Conservation (phyloP, 495 filamentous ascomycete genomes). For the Aspergillus affinis region DNA sequence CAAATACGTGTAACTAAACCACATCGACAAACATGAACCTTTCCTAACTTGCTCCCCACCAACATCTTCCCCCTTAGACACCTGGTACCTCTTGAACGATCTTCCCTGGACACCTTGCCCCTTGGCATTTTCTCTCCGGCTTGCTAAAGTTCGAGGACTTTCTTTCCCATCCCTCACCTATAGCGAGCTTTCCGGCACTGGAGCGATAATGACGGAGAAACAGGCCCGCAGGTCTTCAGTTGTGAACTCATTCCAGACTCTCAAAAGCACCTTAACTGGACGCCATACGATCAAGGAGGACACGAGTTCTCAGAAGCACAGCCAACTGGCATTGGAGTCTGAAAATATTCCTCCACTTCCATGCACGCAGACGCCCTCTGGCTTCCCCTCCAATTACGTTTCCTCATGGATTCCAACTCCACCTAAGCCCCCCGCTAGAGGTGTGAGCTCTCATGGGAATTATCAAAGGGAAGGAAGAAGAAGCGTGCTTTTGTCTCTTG, state of each 20-base stretch:
- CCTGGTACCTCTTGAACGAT: no score
- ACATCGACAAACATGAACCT: neutral
- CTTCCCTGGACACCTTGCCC: neutral
- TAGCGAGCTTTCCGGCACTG: no score
- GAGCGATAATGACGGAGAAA: slow-evolving; percentile 11
- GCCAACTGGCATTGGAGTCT: neutral
- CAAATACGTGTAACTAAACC: slow-evolving; percentile 1
- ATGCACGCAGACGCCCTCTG: neutral
- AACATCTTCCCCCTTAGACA: neutral
- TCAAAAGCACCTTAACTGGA: slow-evolving; percentile 10
- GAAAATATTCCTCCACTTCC: neutral
- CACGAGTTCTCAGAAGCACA: neutral
- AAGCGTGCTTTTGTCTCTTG: slow-evolving; percentile 14
- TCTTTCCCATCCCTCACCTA: no score
- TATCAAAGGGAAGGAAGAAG: slow-evolving; percentile 21
- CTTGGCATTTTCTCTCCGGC: neutral
- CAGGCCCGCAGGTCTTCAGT: slow-evolving; percentile 5
- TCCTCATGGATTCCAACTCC: slow-evolving; percentile 23
- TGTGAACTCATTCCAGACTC: slow-evolving; percentile 3
- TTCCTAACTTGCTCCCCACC: neutral
- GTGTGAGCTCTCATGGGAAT: slow-evolving; percentile 16
- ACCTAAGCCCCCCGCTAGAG: slow-evolving; percentile 6
- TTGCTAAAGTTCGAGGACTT: no score
- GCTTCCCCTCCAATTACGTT: neutral
- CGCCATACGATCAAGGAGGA: slow-evolving; percentile 3